Percentiles rank a stretch among this genome's conserved stretches.
Conservation (phyloP, 2,329 filamentous ascomycete species). For the Fusarium poae region DNA sequence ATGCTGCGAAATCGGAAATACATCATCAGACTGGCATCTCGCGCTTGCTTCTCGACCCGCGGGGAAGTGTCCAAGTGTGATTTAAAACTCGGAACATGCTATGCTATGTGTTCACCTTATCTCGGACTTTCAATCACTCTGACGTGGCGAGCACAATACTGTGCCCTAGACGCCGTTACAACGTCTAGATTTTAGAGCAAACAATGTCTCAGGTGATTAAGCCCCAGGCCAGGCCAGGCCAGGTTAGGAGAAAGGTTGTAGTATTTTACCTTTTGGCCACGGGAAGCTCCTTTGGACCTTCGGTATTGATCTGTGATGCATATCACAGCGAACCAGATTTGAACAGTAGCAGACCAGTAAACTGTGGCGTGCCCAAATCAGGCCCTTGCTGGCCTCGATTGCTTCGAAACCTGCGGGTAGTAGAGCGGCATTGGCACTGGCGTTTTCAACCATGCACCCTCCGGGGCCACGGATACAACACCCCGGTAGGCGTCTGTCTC, state of each 20-base stretch:
- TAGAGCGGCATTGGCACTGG: slow-evolving; percentile 38
- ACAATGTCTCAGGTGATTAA: slow-evolving; percentile 22
- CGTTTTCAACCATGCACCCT: slow-evolving; percentile 18
- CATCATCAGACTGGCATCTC: slow-evolving; percentile 5
- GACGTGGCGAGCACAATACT: slow-evolving; percentile 39
- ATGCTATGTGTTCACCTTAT: slow-evolving; percentile 14
- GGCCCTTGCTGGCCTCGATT: slow-evolving; percentile 46
- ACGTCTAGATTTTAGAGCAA: slow-evolving; percentile 23
- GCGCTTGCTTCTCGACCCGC: not conserved
- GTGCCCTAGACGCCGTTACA: slow-evolving; percentile 23
- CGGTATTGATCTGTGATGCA: slow-evolving; percentile 25
- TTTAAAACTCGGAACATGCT: slow-evolving; percentile 12
- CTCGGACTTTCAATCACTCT: slow-evolving; percentile 31
- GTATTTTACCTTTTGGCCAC: slow-evolving; percentile 28
- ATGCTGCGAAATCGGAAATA: not conserved
- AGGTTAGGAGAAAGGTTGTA: slow-evolving; percentile 5
- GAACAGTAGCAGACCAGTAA: slow-evolving; percentile 40
- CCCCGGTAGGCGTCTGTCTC: slow-evolving; percentile 27
- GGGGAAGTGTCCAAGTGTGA: slow-evolving; percentile 28
- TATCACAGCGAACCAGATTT: slow-evolving; percentile 35
- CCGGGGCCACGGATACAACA: slow-evolving; percentile 15
- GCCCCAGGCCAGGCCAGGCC: not conserved
- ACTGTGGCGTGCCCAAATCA: slow-evolving; percentile 37
- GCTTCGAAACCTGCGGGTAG: slow-evolving; percentile 28
- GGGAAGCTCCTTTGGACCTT: slow-evolving; percentile 41